Evolutionary conservation across 2,329 filamentous ascomycete species (phyloP).

Genomic region (Orbilia blumenaviensis): DNA sequence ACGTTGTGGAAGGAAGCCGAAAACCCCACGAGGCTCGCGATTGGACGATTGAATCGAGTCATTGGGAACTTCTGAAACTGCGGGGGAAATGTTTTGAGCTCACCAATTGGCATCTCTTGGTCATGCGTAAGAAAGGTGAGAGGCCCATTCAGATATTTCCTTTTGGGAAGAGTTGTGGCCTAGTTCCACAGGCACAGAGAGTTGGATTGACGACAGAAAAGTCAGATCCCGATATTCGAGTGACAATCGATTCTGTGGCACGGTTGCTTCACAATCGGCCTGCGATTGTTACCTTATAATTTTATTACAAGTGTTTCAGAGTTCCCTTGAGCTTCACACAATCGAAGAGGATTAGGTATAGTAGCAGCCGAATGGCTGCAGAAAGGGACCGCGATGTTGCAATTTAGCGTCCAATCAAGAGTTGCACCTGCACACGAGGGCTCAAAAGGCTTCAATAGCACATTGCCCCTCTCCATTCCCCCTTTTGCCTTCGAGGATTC

Average conservation of each 20-base stretch:
- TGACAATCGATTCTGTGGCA: slow-evolving; percentile 16
- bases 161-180: neutral
- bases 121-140: slow-evolving; percentile 11
- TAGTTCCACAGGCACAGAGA: slow-evolving; percentile 30
- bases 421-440: slow-evolving; percentile 6
- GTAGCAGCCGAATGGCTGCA: neutral
- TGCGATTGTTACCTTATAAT: neutral
- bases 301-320: slow-evolving; percentile 5
- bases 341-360: neutral
- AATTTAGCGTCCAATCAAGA: slow-evolving; percentile 1
- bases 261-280: neutral
- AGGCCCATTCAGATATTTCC: slow-evolving; percentile 5
- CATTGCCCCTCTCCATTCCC: neutral
- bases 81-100: slow-evolving; percentile 20
- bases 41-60: slow-evolving; percentile 35
- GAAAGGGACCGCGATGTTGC: slow-evolving; percentile 13
- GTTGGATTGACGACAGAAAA: slow-evolving; percentile 4
- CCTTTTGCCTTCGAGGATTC: neutral
- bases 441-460: slow-evolving; percentile 2
- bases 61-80: slow-evolving; percentile 35
- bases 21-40: slow-evolving; percentile 41
- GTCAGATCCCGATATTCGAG: slow-evolving; percentile 25
- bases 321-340: neutral
- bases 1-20: slow-evolving; percentile 24
- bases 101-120: slow-evolving; percentile 18